These are phyloP conservation scores for Lachancea waltii DNA, from an alignment of 805 yeast species.

Conservation along the genomic window DNA sequence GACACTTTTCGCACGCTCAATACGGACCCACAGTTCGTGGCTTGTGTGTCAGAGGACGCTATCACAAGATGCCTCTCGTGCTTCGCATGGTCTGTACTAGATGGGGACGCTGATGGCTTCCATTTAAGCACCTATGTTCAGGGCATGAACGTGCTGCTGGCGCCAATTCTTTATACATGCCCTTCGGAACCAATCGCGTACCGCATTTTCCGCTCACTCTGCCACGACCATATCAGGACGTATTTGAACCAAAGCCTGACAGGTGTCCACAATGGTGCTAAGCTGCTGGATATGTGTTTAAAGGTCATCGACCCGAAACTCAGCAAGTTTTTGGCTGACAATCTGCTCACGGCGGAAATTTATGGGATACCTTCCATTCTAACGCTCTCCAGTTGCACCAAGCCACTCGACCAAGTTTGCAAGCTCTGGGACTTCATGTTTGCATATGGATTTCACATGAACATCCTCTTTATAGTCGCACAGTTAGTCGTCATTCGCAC, in stretches of 20 bases:
- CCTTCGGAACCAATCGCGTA: slow-evolving; percentile 84
- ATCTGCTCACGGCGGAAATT: slow-evolving; percentile 67
- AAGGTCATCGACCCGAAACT: slow-evolving; percentile 68
- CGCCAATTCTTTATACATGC: slow-evolving; percentile 72
- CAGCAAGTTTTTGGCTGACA: slow-evolving; percentile 39
- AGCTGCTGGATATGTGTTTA: slow-evolving; percentile 67
- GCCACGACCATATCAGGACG: slow-evolving; percentile 63
- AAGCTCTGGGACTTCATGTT: slow-evolving; percentile 85
- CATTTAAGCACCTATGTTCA: slow-evolving; percentile 58
- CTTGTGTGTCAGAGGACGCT: slow-evolving; percentile 61
- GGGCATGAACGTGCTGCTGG: slow-evolving; percentile 82
- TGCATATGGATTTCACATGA: slow-evolving; percentile 88
- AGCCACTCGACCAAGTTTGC: slow-evolving; percentile 68
- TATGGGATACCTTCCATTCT: slow-evolving; percentile 81
- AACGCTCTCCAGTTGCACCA: slow-evolving; percentile 84
- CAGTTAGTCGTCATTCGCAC: slow-evolving; percentile 68
- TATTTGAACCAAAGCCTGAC: slow-evolving; percentile 70
- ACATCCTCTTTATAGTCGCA: slow-evolving; percentile 76
- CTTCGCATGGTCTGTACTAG: slow-evolving; percentile 47
- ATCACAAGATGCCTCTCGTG: slow-evolving; percentile 64
- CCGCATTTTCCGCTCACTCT: slow-evolving; percentile 55
- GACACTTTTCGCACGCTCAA: slow-evolving; percentile 83
- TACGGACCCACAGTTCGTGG: slow-evolving; percentile 59
- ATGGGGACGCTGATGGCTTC: slow-evolving; percentile 10
- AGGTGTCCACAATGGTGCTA: slow-evolving; percentile 73